phyloP scores from a whole-genome alignment of 2,329 filamentous ascomycete species.

The Colletotrichum brevisporum region DNA sequence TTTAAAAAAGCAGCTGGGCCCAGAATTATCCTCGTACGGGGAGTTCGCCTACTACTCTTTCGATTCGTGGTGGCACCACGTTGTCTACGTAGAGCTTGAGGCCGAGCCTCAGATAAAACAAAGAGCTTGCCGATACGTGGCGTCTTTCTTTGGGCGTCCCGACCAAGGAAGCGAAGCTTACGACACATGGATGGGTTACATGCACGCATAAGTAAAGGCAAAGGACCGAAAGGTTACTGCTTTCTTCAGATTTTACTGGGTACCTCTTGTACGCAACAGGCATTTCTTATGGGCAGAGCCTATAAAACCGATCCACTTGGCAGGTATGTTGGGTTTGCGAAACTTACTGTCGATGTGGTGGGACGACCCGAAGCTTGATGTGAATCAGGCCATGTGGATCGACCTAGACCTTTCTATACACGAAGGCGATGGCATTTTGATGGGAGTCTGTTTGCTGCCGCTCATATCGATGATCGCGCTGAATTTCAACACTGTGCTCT shows the following conservation, averaged over 20 bases:
- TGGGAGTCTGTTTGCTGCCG: not conserved
- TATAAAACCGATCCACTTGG: not conserved
- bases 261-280: too few species aligned
- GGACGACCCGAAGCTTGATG: not conserved
- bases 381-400: not conserved
- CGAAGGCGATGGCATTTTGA: too few species aligned
- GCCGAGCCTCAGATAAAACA: not conserved
- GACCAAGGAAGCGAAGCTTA: not conserved
- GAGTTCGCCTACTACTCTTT: too few species aligned
- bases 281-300: not conserved
- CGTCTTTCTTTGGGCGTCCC: not conserved
- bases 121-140: not conserved
- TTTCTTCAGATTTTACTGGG: too few species aligned
- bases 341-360: not conserved
- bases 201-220: too few species aligned
- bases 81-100: not conserved
- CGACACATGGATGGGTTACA: not conserved
- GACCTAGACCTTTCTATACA: too few species aligned
- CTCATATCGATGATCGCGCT: not conserved
- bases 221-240: too few species aligned
- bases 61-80: not conserved
- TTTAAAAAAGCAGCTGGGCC: too few species aligned
- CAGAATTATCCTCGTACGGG: not conserved
- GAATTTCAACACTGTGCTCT: not conserved
- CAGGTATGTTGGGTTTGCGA: not conserved